These are phyloP conservation scores for Bryoglossum gracile DNA, from an alignment of 495 filamentous ascomycete genomes.

Conservation along the genomic window DNA sequence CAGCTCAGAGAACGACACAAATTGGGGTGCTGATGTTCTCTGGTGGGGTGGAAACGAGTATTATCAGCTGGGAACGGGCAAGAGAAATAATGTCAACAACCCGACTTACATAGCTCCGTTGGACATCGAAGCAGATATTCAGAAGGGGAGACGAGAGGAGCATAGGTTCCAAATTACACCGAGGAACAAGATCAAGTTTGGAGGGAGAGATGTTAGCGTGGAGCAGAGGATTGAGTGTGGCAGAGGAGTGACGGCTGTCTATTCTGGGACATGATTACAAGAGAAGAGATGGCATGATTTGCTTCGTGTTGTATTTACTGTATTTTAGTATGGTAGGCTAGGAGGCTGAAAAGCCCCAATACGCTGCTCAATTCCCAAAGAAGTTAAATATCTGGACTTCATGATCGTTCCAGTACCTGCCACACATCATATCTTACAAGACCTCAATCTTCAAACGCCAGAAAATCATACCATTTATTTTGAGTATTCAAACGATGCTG, in stretches of 20 bases:
- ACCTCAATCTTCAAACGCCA: no score
- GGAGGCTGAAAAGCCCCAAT: slow-evolving; percentile 3
- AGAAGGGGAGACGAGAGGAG: slow-evolving; percentile 49
- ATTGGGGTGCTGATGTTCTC: slow-evolving; percentile 78
- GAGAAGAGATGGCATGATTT: background rate
- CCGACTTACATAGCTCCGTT: slow-evolving; percentile 77
- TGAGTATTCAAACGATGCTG: no score
- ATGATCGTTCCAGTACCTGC: no score
- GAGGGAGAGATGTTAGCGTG: slow-evolving; percentile 57
- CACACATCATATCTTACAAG: no score
- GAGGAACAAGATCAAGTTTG: slow-evolving; percentile 55
- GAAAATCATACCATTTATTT: no score
- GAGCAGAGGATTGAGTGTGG: slow-evolving; percentile 91
- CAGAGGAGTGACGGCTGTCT: slow-evolving; percentile 75
- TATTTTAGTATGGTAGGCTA: background rate
- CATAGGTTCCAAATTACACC: slow-evolving; percentile 86
- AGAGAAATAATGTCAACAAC: slow-evolving; percentile 64
- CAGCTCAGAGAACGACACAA: slow-evolving; percentile 54
- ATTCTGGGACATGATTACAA: slow-evolving; percentile 37
- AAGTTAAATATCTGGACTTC: no score
- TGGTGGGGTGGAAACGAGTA: slow-evolving; percentile 95
- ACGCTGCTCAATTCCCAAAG: slow-evolving; percentile 7
- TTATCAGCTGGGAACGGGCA: slow-evolving; percentile 89
- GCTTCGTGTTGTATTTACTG: slow-evolving; percentile 7
- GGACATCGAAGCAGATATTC: slow-evolving; percentile 37